Evolutionary conservation across 2,329 filamentous ascomycete genomes (phyloP).

Genomic region (Penicillium corylophilum): DNA sequence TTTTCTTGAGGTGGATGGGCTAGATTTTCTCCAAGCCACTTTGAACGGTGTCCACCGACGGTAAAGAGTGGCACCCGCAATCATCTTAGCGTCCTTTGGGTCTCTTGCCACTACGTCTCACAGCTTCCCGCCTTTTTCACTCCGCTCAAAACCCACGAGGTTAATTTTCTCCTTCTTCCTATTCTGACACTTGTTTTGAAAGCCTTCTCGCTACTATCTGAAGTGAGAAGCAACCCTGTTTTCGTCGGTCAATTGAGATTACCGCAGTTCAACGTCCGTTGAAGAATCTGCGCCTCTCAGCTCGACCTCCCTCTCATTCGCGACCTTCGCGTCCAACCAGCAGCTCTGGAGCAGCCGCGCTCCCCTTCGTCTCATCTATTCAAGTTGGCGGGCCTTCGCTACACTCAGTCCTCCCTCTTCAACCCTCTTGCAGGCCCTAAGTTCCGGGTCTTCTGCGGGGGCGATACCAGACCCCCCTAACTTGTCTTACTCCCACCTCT

Average conservation of each 20-base stretch:
- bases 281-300: constrained; percentile 18
- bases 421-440: constrained; percentile 90
- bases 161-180: background rate
- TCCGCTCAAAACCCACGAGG: background rate
- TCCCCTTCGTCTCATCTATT: constrained; percentile 55
- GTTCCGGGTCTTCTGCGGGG: constrained; percentile 92
- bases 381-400: constrained; percentile 91
- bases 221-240: constrained; percentile 1
- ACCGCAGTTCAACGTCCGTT: constrained; percentile 3
- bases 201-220: background rate
- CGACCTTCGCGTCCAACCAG: constrained; percentile 14
- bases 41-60: background rate
- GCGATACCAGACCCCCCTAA: constrained; percentile 98
- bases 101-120: background rate
- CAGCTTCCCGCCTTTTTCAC: background rate
- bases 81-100: background rate
- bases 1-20: background rate
- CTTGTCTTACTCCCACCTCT: constrained; percentile 49
- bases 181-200: background rate
- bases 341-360: constrained; percentile 44
- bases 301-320: constrained; percentile 10
- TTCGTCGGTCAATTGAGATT: constrained; percentile 1
- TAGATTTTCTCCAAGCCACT: background rate
- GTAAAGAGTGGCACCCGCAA: background rate
- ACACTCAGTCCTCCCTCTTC: constrained; percentile 69